Evolutionary conservation across 2,329 filamentous ascomycete species (phyloP).

Genomic region (Monosporascus cannonballus): DNA sequence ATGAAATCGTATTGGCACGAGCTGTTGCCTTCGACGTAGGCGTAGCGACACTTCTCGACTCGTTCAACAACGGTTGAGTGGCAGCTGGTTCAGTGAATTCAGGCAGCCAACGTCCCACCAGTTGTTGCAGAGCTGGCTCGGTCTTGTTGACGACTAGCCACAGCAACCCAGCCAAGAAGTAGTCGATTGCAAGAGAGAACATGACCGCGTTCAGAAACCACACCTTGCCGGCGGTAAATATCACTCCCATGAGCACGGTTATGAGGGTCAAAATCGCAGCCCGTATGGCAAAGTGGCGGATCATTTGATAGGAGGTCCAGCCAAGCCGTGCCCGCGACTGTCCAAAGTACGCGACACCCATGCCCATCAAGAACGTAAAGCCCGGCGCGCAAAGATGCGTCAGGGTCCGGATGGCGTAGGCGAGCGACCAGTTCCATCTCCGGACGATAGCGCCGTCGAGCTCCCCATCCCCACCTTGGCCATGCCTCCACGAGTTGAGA

Average conservation of each 20-base stretch:
- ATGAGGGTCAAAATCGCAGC: constrained; percentile 30
- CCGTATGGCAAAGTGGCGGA: constrained; percentile 32
- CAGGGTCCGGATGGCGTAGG: constrained; percentile 33
- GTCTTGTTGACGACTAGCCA: constrained; percentile 32
- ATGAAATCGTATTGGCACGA: constrained; percentile 26
- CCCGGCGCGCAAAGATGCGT: constrained; percentile 40
- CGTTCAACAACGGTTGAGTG: no score
- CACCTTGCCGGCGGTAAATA: constrained; percentile 25
- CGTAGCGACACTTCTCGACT: constrained; percentile 6
- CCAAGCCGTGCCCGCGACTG: constrained; percentile 33
- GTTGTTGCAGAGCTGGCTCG: constrained; percentile 26
- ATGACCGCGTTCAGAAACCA: constrained; percentile 39
- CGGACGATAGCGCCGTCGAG: constrained; percentile 28
- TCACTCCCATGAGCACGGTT: constrained; percentile 25
- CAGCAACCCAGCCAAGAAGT: constrained; percentile 35
- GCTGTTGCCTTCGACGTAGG: constrained; percentile 12
- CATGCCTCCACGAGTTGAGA: constrained; percentile 35
- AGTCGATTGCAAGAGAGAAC: constrained; percentile 39
- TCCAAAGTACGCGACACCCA: constrained; percentile 39
- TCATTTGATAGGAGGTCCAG: constrained; percentile 30
- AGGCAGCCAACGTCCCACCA: constrained; percentile 15
- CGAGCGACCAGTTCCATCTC: constrained; percentile 31
- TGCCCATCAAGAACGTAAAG: constrained; percentile 39
- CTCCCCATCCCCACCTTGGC: constrained; percentile 31
- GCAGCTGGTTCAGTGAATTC: not conserved